Evolutionary conservation across 2,329 filamentous ascomycete species (phyloP), one percentile per base, ranked within the genome.

Genomic region (Achaetomium macrosporum): DNA sequence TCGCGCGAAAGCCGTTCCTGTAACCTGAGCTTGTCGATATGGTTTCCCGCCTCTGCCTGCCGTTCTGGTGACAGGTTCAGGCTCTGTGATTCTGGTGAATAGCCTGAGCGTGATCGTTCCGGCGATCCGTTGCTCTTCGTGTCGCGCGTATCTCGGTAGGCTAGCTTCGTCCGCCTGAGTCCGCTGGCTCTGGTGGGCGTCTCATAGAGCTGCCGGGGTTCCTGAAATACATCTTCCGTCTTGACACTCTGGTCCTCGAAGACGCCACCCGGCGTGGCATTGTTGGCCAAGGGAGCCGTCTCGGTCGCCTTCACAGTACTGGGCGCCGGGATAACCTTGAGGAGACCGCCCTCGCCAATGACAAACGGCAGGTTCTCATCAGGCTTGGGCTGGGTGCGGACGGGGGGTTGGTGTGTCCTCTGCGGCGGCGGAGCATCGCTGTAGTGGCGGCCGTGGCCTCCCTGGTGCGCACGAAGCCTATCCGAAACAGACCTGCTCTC

Each of bases 121-220:
- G 58, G 53, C 8, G 58, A 63, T 20, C 59, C 57, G 52, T 51
- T 62, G 29, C 61, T 62, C 42, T 59, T 63, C 16, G 50, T 52
- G n/a, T 61, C 61, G 5, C 63, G 62, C 11, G 57, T 61, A 47
- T 75, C 71, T 17, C 74, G 69, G 53, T 74, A 60, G 0, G 74
- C 66, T n/a, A 74, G 63, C 44, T 66, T 70, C 16, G 68, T 61
- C 20, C 66, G 65, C 49, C 65, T 63, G 35, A 65, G 50, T 8
- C 58, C 59, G 30, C 57, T 62, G 7, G 55, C 41, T 47, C 61
- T 64, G 47, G 61, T 61, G 1, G 65, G 58, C 0, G 66, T 63
- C 10, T 66, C 65, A 46, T 60, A 64, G 2, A 57, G 59, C 15
- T 58, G 50, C 12, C 59, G 56, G 8, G 64, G 59, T 15, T 56